A percentile compares a stretch with the other conserved stretches of the same genome.
phyloP scores from a whole-genome alignment of 106 monocot species.

The Allium fistulosum region DNA sequence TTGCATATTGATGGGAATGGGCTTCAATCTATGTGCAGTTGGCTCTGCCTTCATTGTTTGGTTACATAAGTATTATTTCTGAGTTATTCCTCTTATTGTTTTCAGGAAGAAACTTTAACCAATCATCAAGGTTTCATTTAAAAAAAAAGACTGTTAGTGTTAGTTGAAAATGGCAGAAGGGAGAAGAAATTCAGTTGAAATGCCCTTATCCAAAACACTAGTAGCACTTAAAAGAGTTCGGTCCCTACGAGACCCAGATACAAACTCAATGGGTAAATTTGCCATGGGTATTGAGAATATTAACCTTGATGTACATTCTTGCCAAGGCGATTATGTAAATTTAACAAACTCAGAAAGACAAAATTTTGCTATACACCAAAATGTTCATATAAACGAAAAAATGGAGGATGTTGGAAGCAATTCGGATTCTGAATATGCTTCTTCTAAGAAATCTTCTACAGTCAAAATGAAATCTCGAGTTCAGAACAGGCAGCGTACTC shows the following conservation, averaged over 20 bases:
- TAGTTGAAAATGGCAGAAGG: slow-evolving; percentile 43
- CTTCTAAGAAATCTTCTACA: slow-evolving; percentile 27
- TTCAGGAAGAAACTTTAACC: not conserved
- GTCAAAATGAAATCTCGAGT: slow-evolving; percentile 20
- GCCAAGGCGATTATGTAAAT: slow-evolving; percentile 18
- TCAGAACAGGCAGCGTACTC: slow-evolving; percentile 14
- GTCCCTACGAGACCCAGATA: slow-evolving; percentile 80
- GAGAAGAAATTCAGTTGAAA: slow-evolving; percentile 75
- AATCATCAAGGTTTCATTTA: not conserved
- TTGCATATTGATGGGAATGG: not conserved
- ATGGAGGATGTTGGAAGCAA: slow-evolving; percentile 26
- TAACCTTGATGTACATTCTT: slow-evolving; percentile 48
- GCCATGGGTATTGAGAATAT: slow-evolving; percentile 24
- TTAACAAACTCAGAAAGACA: slow-evolving; percentile 6
- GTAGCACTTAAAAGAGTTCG: slow-evolving; percentile 88
- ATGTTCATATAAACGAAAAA: slow-evolving; percentile 20
- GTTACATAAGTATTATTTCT: too few relatives aligned
- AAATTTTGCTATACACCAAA: slow-evolving; percentile 2
- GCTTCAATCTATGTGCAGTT: not conserved
- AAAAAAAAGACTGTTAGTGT: not conserved
- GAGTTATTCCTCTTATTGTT: not conserved
- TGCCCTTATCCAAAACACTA: slow-evolving; percentile 76
- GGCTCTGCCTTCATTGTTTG: not conserved
- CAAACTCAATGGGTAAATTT: slow-evolving; percentile 72
- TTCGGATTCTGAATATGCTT: slow-evolving; percentile 27